These are phyloP conservation scores for Rhamnella rubrinervis DNA, from an alignment of 331 rosid species.

Conservation along the genomic window DNA sequence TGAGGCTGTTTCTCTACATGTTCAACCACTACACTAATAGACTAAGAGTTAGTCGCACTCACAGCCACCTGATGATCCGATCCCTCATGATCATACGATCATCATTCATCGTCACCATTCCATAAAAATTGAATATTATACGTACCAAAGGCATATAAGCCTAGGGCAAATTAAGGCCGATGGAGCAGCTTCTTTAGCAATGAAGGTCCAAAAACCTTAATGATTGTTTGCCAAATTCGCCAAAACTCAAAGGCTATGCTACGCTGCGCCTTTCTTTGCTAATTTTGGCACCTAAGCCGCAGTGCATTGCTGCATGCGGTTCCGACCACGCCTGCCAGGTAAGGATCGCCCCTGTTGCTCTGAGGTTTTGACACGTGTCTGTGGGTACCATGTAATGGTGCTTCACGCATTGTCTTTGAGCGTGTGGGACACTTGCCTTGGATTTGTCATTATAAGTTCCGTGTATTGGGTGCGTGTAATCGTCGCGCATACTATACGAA, in stretches of 20 bases:
- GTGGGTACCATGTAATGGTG: constrained; percentile 7
- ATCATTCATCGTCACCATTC: constrained; percentile 10
- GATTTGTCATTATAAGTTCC: neutral
- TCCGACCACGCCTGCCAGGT: constrained; percentile 25
- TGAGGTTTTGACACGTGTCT: constrained; percentile 32
- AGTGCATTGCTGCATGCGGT: constrained; percentile 12
- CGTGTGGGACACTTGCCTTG: neutral
- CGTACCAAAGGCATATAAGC: no score
- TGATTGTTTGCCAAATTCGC: constrained; percentile 29
- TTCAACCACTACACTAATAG: neutral
- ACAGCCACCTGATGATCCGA: neutral
- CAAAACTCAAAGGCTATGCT: constrained; percentile 23
- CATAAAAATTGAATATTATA: neutral
- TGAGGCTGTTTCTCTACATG: neutral
- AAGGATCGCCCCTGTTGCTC: constrained; percentile 7
- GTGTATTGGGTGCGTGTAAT: neutral
- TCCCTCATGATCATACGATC: constrained; percentile 27
- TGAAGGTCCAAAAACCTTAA: constrained; percentile 15
- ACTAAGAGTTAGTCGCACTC: constrained; percentile 1
- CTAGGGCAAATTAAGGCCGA: no score
- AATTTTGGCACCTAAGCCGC: constrained; percentile 9
- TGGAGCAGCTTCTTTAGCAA: constrained; percentile 13
- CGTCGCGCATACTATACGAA: neutral
- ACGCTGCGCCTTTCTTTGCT: constrained; percentile 6
- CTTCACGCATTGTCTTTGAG: neutral